Evolutionary conservation across 2,329 filamentous ascomycete genomes (phyloP).

Genomic region (Diaporthe citrichinensis): DNA sequence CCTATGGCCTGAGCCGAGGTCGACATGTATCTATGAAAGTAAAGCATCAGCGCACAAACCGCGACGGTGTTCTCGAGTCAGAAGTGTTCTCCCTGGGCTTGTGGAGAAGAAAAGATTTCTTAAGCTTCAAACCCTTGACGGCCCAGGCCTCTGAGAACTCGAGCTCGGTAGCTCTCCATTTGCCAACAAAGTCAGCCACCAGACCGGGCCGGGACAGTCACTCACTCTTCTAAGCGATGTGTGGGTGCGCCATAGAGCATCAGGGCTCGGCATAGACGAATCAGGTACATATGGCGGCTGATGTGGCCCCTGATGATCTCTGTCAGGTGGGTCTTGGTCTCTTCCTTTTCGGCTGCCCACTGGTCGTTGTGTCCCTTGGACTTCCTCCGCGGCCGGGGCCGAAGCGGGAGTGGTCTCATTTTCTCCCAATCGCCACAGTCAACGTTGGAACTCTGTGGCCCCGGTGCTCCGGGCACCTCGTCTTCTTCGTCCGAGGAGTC

Average conservation of each 20-base stretch:
- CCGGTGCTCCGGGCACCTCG: background rate
- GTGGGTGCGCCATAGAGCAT: slow-evolving; percentile 5
- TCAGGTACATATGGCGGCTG: slow-evolving; percentile 4
- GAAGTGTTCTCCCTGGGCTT: too few relatives aligned
- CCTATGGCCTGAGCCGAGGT: slow-evolving; percentile 1
- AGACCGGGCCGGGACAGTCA: background rate
- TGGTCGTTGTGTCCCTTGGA: background rate
- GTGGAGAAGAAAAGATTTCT: too few relatives aligned
- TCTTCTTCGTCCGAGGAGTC: background rate
- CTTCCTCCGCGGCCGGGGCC: background rate
- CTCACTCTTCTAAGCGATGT: slow-evolving; percentile 1
- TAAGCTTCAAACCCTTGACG: too few relatives aligned
- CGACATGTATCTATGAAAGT: background rate
- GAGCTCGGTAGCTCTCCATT: too few relatives aligned
- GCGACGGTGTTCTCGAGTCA: too few relatives aligned
- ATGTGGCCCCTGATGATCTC: slow-evolving; percentile 6
- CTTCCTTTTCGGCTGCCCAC: background rate
- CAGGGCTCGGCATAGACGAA: background rate
- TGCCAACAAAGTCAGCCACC: too few relatives aligned
- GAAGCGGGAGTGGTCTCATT: background rate
- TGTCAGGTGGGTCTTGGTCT: background rate
- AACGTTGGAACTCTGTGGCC: background rate
- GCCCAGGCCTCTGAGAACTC: too few relatives aligned
- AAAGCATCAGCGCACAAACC: background rate
- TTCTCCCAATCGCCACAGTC: background rate